Evolutionary conservation across 139 green algal genomes (phyloP), one percentile per base, ranked within the genome.

Genomic region (Ulvella scutata): DNA sequence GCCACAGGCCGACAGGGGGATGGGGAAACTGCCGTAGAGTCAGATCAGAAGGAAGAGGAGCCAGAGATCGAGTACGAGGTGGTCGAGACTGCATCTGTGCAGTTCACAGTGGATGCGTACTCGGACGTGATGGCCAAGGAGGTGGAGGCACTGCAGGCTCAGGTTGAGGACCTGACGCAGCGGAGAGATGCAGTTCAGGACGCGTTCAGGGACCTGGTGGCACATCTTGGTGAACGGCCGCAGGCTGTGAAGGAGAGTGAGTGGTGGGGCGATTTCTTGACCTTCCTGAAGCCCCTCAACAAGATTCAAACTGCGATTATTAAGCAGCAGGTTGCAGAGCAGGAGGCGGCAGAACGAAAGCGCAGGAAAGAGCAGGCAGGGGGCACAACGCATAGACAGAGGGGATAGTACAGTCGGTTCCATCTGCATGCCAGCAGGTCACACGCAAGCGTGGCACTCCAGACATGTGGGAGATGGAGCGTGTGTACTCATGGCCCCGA

Each of bases 81-180:
- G 51, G 51, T 67, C n/a, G 51, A 67, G 17, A n/a, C n/a, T 26
- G 51, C 33, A 26, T 0, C 51, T 9, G 7, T 67, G 51, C 17
- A 36, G 51, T 36, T 67, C 33, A 67, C 51, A 13, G 51, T 67
- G 17, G 51, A 67, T 67, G 6, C n/a, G 51, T 67, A 67, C 33
- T 9, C 33, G 17, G 51, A 67, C 7, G 51, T 67, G 29, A 62
- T 86, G 61, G 37, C 73, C 28, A 31, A 35, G 21, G 85, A 92
- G 72, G 75, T 90, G 17, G 67, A 77, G 9, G 60, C 81, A 17
- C 75, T 92, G 35, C 43, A 79, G 37, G 62, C 4, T 28, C 51
- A 85, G 72, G 72, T 90, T 3, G 82, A 83, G 37, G 61, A 59
- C 40, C 81, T 87, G 61, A 62, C 78, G 21, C 59, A 43, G 51